A percentile compares a stretch with the other conserved stretches of the same genome.
Conservation (phyloP, 2,329 filamentous ascomycete species). For the Setomelanomma holmii region DNA sequence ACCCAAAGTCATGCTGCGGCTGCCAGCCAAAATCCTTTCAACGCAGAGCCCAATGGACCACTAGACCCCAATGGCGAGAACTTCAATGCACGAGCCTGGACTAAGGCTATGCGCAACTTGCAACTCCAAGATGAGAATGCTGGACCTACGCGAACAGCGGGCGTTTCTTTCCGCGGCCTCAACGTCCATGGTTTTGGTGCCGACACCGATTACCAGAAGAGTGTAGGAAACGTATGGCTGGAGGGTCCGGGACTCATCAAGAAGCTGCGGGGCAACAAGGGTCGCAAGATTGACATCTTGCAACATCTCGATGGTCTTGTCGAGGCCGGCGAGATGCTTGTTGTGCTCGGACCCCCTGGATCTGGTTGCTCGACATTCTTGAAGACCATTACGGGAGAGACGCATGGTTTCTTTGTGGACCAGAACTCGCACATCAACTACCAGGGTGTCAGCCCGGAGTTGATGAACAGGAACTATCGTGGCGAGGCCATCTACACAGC, state of each 20-base stretch:
- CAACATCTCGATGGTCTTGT: slow-evolving; percentile 73
- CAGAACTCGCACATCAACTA: slow-evolving; percentile 79
- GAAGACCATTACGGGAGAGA: slow-evolving; percentile 84
- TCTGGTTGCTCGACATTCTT: slow-evolving; percentile 82
- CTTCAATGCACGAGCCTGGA: slow-evolving; percentile 58
- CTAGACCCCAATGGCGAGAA: slow-evolving; percentile 56
- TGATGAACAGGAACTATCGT: slow-evolving; percentile 80
- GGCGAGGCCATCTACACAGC: slow-evolving; percentile 89
- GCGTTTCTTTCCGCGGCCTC: slow-evolving; percentile 55
- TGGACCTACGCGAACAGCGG: slow-evolving; percentile 53
- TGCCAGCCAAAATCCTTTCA: slow-evolving; percentile 47
- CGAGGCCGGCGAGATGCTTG: slow-evolving; percentile 75
- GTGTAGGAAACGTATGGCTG: slow-evolving; percentile 56
- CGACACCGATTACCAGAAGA: slow-evolving; percentile 60
- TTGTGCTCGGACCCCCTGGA: slow-evolving; percentile 74
- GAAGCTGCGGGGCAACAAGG: slow-evolving; percentile 42
- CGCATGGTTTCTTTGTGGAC: slow-evolving; percentile 78
- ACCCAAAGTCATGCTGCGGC: slow-evolving; percentile 49
- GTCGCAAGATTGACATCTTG: slow-evolving; percentile 67
- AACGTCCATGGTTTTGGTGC: slow-evolving; percentile 59
- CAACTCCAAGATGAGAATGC: slow-evolving; percentile 52
- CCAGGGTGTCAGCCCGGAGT: slow-evolving; percentile 73
- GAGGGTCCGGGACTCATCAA: slow-evolving; percentile 49
- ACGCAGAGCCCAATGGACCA: slow-evolving; percentile 50
- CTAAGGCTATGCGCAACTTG: slow-evolving; percentile 58